These are phyloP conservation scores for Stephania japonica DNA, from an alignment of 164 flowering plant species.

Conservation along the genomic window DNA sequence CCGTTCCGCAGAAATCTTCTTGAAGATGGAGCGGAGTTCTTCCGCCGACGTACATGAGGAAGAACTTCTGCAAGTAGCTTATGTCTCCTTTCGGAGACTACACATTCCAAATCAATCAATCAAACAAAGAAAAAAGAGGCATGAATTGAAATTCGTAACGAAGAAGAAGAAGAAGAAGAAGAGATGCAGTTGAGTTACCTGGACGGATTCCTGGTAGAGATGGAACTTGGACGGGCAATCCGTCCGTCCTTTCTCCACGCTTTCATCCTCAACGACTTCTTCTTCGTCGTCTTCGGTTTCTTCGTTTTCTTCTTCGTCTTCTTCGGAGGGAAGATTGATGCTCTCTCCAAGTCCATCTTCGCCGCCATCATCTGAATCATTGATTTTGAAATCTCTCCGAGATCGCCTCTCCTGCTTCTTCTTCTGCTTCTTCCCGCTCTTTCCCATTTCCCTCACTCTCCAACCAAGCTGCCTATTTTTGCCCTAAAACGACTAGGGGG, in stretches of 20 bases:
- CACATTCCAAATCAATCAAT: not conserved
- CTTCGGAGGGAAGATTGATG: conserved; percentile 16
- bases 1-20: conserved; percentile 98
- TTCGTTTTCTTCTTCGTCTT: conserved; percentile 22
- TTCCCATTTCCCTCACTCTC: conserved; percentile 38
- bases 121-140: not conserved
- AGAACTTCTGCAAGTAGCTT: conserved; percentile 89
- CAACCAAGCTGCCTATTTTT: not conserved
- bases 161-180: not conserved
- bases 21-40: conserved; percentile 83
- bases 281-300: conserved; percentile 23
- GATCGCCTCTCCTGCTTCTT: conserved; percentile 20
- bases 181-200: conserved; percentile 34
- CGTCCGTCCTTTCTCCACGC: not conserved
- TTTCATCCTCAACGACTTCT: conserved; percentile 2
- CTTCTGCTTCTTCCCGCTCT: conserved; percentile 64
- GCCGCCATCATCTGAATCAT: conserved; percentile 11
- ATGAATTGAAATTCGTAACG: not conserved
- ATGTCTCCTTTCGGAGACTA: conserved; percentile 98
- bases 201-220: conserved; percentile 89
- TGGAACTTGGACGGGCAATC: conserved; percentile 61
- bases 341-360: conserved; percentile 5
- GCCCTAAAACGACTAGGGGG: not conserved
- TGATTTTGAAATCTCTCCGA: conserved; percentile 18
- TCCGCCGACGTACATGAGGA: conserved; percentile 86